Percentiles rank a stretch among this genome's conserved stretches.
phyloP scores from a whole-genome alignment of 345 rosid species.

The Trapa incisa region DNA sequence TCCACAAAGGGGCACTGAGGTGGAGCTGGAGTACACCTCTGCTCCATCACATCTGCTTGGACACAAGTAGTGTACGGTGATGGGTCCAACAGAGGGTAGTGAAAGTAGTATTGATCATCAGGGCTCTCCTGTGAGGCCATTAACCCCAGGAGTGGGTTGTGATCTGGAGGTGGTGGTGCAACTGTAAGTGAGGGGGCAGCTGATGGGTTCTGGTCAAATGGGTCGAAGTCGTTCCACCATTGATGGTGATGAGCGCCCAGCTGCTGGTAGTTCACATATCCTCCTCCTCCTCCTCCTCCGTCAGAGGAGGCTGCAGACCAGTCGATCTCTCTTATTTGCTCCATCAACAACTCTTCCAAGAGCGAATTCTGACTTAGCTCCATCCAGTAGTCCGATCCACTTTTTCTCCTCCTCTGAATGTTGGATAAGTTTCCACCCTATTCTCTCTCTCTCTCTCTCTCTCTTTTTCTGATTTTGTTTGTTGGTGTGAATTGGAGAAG shows the following conservation, averaged over 20 bases:
- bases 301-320: slow-evolving; percentile 57
- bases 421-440: neutral
- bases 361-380: slow-evolving; percentile 56
- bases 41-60: neutral
- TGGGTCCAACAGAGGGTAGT: slow-evolving; percentile 1
- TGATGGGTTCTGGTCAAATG: neutral
- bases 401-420: neutral
- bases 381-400: slow-evolving; percentile 13
- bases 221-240: slow-evolving; percentile 1
- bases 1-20: neutral
- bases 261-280: neutral
- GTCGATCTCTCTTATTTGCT: slow-evolving; percentile 49
- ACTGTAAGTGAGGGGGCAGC: neutral
- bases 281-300: too few species aligned
- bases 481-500: too few species aligned
- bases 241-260: slow-evolving; percentile 8
- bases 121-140: neutral
- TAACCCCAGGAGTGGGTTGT: neutral
- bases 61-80: neutral
- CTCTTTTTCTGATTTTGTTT: too few species aligned
- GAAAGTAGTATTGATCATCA: neutral
- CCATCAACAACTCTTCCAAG: slow-evolving; percentile 53
- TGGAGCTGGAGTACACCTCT: neutral
- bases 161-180: neutral
- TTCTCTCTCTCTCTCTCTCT: slow-evolving; percentile 6